Conservation (phyloP, 2,329 filamentous ascomycete species). For the Cadophora luteo-olivacea region DNA sequence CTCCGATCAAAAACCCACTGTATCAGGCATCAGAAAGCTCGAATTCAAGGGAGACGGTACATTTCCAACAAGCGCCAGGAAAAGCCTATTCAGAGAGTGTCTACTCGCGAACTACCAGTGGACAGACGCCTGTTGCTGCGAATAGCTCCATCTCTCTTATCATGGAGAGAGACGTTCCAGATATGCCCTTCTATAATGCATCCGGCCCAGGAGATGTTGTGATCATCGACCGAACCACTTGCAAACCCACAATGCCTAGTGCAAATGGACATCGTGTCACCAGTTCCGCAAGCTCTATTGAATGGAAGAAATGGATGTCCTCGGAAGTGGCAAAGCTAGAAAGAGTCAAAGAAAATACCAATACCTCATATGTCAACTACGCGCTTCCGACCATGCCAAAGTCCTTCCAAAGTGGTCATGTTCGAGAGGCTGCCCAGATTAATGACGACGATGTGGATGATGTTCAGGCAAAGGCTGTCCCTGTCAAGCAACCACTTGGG, state of each 20-base stretch:
- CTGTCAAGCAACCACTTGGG: slow-evolving; percentile 37
- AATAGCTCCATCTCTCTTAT: slow-evolving; percentile 34
- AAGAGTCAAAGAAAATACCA: slow-evolving; percentile 36
- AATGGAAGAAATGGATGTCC: slow-evolving; percentile 63
- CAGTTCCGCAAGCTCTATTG: slow-evolving; percentile 55
- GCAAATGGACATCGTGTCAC: slow-evolving; percentile 44
- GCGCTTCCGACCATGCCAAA: slow-evolving; percentile 41
- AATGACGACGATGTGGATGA: slow-evolving; percentile 47
- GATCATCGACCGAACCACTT: slow-evolving; percentile 44
- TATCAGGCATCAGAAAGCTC: slow-evolving; percentile 21
- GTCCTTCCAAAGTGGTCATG: slow-evolving; percentile 48
- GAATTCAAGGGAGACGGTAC: not conserved
- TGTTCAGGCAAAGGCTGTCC: slow-evolving; percentile 21
- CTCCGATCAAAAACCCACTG: slow-evolving; percentile 26
- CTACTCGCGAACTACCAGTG: slow-evolving; percentile 45
- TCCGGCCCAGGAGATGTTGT: slow-evolving; percentile 45
- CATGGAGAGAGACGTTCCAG: slow-evolving; percentile 23
- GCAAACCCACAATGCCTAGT: slow-evolving; percentile 39
- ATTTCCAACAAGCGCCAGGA: slow-evolving; percentile 10
- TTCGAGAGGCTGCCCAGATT: slow-evolving; percentile 59
- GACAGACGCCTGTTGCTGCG: slow-evolving; percentile 33
- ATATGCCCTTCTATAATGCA: slow-evolving; percentile 25
- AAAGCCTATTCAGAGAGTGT: slow-evolving; percentile 42
- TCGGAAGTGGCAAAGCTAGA: slow-evolving; percentile 58
- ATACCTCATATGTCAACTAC: slow-evolving; percentile 36